Evolutionary conservation across 2,329 filamentous ascomycete genomes (phyloP).

Genomic region (Neopestalotiopsis clavispora): DNA sequence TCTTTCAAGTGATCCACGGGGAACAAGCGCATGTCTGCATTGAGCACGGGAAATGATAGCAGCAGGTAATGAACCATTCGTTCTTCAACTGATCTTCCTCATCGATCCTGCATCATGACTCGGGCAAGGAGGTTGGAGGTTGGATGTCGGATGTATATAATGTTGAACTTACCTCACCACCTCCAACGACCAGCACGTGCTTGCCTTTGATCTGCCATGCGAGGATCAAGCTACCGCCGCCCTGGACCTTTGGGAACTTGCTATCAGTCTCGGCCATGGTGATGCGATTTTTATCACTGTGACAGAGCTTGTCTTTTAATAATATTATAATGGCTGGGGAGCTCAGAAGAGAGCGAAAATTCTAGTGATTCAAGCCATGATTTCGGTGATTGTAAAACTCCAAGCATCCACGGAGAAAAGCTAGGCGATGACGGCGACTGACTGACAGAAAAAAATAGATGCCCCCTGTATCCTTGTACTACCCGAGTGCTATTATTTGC

Average conservation of each 20-base stretch:
- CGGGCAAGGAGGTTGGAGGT: conserved; percentile 13
- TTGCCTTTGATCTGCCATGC: conserved; percentile 95
- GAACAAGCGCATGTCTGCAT: neutral
- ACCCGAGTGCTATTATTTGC: too few relatives aligned
- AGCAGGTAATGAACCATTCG: neutral
- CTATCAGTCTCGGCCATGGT: conserved; percentile 25
- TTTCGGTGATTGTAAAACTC: conserved; percentile 4
- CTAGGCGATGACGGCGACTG: conserved; percentile 5
- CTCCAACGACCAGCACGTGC: conserved; percentile 88
- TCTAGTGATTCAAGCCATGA: conserved; percentile 16
- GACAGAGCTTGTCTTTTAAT: conserved; percentile 6
- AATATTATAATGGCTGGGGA: neutral
- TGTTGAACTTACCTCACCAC: conserved; percentile 76
- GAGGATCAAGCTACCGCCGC: conserved; percentile 89
- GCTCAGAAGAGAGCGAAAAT: conserved; percentile 13
- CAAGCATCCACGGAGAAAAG: conserved; percentile 8
- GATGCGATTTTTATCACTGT: conserved; percentile 21
- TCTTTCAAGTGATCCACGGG: neutral
- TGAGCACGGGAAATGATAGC: neutral
- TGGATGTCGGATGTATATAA: neutral
- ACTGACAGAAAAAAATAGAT: neutral
- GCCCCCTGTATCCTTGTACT: conserved; percentile 1
- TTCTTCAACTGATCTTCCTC: too few relatives aligned
- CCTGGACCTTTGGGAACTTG: conserved; percentile 80
- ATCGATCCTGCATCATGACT: neutral